Percentiles rank a stretch among this genome's conserved stretches.
These are phyloP conservation scores for Carex cristatella DNA, from an alignment of 176 grass and related monocot genomes.

Conservation along the genomic window DNA sequence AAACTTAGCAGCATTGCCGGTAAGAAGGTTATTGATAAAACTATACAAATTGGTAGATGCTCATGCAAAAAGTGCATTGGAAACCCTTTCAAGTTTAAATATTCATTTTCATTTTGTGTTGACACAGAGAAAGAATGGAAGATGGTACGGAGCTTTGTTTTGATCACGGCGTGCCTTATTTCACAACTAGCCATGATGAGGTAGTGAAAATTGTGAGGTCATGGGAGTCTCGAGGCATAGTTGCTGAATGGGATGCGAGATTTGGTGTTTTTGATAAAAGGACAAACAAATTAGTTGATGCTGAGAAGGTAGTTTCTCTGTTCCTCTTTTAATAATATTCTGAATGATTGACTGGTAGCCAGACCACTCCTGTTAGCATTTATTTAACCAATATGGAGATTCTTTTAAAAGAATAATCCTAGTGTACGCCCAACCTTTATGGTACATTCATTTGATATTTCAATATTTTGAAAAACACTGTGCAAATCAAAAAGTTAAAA, in stretches of 20 bases:
- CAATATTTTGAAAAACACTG: background rate
- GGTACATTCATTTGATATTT: background rate
- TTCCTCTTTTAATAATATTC: background rate
- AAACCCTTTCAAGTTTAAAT: background rate
- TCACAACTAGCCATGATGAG: constrained; percentile 57
- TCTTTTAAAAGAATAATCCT: background rate
- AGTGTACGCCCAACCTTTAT: background rate
- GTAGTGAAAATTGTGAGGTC: constrained; percentile 47
- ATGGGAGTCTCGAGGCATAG: constrained; percentile 62
- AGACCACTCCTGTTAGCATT: background rate
- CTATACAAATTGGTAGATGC: background rate
- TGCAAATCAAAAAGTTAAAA: background rate
- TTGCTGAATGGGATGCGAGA: constrained; percentile 68
- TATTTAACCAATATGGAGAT: background rate
- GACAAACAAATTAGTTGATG: constrained; percentile 48
- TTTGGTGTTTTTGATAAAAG: constrained; percentile 55
- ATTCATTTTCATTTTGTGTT: constrained; percentile 9
- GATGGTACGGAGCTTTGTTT: constrained; percentile 71
- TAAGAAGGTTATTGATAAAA: background rate
- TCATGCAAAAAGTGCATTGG: background rate
- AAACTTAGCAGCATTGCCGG: background rate
- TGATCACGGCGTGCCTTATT: constrained; percentile 87
- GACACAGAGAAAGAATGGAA: constrained; percentile 47
- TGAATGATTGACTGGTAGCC: background rate
- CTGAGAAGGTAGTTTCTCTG: constrained; percentile 36